Base-by-base conservation (phyloP, 2,329 filamentous ascomycete species). In the Sporothrix sp. region DNA sequence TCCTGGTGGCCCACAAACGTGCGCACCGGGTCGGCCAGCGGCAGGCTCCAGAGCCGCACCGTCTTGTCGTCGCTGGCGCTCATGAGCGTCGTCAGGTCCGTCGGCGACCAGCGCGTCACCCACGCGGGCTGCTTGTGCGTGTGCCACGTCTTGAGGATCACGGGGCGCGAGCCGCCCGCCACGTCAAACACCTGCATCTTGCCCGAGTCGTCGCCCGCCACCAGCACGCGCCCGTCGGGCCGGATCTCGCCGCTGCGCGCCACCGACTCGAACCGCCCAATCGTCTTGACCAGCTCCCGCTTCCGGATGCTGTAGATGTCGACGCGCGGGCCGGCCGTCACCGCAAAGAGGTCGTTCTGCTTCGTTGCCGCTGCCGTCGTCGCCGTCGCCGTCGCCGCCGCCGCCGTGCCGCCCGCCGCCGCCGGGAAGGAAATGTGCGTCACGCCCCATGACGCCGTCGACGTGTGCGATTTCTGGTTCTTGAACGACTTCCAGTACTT, bases 401-500 rank as follows among this genome's bases (percentile, higher is more conserved):
- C 35, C 5, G 40, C 18, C 2, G 16, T 45, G 11, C 52, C 54
- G 25, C 42, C 46, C 21, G 68, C 66, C 7, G 68, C 69, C 14
- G 73, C 71, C 10, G 69, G 85, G 65, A 83, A 84, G 45, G 87
- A 90, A 65, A 98, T 95, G 66, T 94, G 84, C 30, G 89, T 95
- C 61, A 98, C 81, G 40, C 88, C 85, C 65, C 86, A 89, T 63
- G 87, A 87, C 57, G 93, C 88, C 57, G 90, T 89, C 56, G 91
- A 95, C 40, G 93, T 87, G 55, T 97, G 82, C 55, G 91, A 82
- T 52, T 95, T 81, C 58, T 90, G 87, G 59, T 90, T 93, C 70
- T 87, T 89, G 74, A 98, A 98, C 11, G 85, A 84, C 64, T 85
- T 85, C 94, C 94, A 98, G 75, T 97, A 97, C 58, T 84, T 79